These are phyloP conservation scores for Podospora pseudoanserina DNA, from an alignment of 495 filamentous ascomycete genomes.

Conservation along the genomic window DNA sequence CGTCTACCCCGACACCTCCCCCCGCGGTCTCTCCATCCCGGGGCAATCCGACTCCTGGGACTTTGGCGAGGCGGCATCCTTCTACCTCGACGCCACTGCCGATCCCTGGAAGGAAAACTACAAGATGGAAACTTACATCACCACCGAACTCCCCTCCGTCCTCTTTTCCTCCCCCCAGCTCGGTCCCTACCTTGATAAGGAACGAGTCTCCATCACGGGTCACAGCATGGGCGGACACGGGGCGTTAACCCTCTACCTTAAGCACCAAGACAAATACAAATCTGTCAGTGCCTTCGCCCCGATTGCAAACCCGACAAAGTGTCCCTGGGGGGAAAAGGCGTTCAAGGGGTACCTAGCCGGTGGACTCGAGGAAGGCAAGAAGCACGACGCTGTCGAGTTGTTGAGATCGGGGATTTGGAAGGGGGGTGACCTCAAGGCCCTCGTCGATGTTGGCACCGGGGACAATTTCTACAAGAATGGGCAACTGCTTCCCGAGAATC, in stretches of 20 bases:
- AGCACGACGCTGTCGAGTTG: slow-evolving; percentile 90
- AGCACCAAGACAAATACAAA: slow-evolving; percentile 83
- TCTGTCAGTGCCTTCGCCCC: slow-evolving; percentile 88
- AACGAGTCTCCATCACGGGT: slow-evolving; percentile 74
- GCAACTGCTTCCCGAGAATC: slow-evolving; percentile 91
- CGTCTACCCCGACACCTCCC: slow-evolving; percentile 92
- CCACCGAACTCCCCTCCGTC: slow-evolving; percentile 70
- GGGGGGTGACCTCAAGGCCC: slow-evolving; percentile 58
- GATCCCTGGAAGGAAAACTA: slow-evolving; percentile 71
- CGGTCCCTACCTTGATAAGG: slow-evolving; percentile 63
- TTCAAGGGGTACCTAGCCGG: slow-evolving; percentile 81
- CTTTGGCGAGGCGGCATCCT: slow-evolving; percentile 86
- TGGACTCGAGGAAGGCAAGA: slow-evolving; percentile 69
- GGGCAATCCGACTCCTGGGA: slow-evolving; percentile 84
- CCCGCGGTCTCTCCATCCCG: slow-evolving; percentile 71
- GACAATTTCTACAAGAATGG: slow-evolving; percentile 95
- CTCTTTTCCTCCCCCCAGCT: slow-evolving; percentile 56
- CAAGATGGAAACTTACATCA: slow-evolving; percentile 91
- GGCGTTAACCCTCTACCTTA: slow-evolving; percentile 84
- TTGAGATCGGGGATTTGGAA: slow-evolving; percentile 55
- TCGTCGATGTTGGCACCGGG: slow-evolving; percentile 88
- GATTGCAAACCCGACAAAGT: slow-evolving; percentile 79
- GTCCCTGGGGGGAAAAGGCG: slow-evolving; percentile 94
- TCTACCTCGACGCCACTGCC: slow-evolving; percentile 88
- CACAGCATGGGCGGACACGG: slow-evolving; percentile 98